Evolutionary conservation across 192 early-diverging fungal species (phyloP).

Genomic region (Thoreauomyces humboldtii): DNA sequence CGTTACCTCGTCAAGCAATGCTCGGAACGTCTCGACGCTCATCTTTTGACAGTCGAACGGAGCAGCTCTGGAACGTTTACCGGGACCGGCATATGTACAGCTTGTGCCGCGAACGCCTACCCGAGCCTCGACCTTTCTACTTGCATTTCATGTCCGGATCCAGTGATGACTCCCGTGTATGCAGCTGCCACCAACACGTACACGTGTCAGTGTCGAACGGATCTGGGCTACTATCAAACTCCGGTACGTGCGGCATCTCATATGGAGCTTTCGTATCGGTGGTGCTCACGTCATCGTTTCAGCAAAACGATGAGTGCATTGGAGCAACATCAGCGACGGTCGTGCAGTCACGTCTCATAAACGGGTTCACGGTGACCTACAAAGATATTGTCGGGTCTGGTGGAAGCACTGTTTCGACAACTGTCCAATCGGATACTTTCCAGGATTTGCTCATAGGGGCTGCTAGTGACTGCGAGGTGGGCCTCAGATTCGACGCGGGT

Average conservation of each 20-base stretch:
- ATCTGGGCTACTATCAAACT: conserved; percentile 23
- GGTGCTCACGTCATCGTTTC: neutral
- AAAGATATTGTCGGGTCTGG: conserved; percentile 13
- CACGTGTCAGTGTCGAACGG: conserved; percentile 37
- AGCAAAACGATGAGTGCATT: conserved; percentile 31
- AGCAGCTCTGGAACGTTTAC: conserved; percentile 18
- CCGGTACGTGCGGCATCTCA: conserved; percentile 11
- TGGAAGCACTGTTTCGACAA: conserved; percentile 14
- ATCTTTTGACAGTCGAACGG: conserved; percentile 22
- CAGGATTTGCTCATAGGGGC: conserved; percentile 7
- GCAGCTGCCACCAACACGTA: conserved; percentile 15
- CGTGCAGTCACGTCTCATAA: neutral
- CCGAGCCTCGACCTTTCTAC: conserved; percentile 28
- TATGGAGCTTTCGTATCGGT: neutral
- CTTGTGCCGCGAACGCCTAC: conserved; percentile 31
- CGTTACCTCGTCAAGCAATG: neutral
- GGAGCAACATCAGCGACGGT: neutral
- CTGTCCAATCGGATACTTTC: conserved; percentile 26
- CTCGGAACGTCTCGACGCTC: neutral
- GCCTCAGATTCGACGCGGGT: neutral
- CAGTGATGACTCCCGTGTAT: conserved; percentile 30
- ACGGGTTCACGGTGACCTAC: neutral
- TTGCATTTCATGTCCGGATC: conserved; percentile 38
- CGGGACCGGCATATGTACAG: conserved; percentile 20
- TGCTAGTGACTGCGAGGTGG: conserved; percentile 23